phyloP scores from a whole-genome alignment of 2,329 filamentous ascomycete species.

The Aspergillus calidoustus region DNA sequence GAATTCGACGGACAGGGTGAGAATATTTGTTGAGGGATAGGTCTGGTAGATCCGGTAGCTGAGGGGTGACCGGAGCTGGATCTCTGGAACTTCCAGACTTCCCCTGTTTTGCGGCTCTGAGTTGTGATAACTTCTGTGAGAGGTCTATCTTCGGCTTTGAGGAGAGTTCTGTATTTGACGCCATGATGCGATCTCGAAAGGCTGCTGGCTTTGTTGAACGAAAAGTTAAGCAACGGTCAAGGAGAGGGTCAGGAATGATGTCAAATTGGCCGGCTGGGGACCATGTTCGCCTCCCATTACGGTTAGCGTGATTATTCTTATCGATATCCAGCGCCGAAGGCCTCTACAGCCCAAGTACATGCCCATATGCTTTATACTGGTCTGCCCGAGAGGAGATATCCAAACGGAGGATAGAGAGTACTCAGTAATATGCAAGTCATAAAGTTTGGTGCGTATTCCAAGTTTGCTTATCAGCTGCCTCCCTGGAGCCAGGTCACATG shows the following conservation, averaged over 20 bases:
- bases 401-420: not conserved
- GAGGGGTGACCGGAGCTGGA: constrained; percentile 76
- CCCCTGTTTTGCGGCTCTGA: constrained; percentile 41
- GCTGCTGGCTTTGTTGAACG: constrained; percentile 3
- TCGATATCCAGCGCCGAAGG: not conserved
- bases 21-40: constrained; percentile 65
- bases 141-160: constrained; percentile 38
- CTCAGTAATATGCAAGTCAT: no score
- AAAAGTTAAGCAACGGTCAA: not conserved
- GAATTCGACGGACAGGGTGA: constrained; percentile 75
- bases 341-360: not conserved
- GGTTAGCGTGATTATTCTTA: constrained; percentile 1
- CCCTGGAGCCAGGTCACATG: constrained; percentile 17
- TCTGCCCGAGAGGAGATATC: not conserved
- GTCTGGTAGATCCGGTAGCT: constrained; percentile 70
- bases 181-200: constrained; percentile 26
- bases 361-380: not conserved
- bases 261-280: not conserved
- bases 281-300: not conserved
- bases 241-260: not conserved
- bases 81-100: constrained; percentile 40
- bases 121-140: constrained; percentile 45
- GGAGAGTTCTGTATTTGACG: constrained; percentile 26
- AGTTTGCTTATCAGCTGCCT: not conserved
- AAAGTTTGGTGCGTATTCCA: not conserved